phyloP scores from a whole-genome alignment of 805 yeast species.

The Metschnikowia reukaufii region DNA sequence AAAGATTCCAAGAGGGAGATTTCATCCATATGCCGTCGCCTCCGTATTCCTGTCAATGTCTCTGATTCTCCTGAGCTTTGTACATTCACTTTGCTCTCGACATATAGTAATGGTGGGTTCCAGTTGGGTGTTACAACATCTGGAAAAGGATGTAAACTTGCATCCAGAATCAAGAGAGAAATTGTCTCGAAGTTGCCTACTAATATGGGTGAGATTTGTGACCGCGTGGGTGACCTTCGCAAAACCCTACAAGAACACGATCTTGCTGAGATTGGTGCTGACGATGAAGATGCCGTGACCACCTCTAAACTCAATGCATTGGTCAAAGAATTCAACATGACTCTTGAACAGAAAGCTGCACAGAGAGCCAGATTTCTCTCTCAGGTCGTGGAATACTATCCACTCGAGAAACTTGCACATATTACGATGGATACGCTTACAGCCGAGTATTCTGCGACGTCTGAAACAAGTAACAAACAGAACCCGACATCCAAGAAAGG shows the following conservation, averaged over 20 bases:
- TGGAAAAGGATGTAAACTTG: conserved; percentile 87
- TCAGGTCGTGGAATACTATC: conserved; percentile 89
- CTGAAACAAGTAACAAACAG: neutral
- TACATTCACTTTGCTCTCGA: conserved; percentile 74
- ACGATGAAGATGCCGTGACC: conserved; percentile 71
- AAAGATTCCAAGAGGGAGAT: conserved; percentile 40
- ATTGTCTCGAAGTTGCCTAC: conserved; percentile 62
- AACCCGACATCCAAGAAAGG: conserved; percentile 40
- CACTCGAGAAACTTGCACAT: conserved; percentile 61
- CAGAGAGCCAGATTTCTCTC: conserved; percentile 81
- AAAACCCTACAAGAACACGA: conserved; percentile 55
- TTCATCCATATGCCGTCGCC: conserved; percentile 50
- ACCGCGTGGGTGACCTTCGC: conserved; percentile 68
- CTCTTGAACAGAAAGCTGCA: conserved; percentile 49
- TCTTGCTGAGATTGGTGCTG: conserved; percentile 46
- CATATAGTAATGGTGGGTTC: conserved; percentile 67
- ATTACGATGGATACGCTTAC: conserved; percentile 60
- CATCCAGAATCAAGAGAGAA: conserved; percentile 76
- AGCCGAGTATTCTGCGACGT: conserved; percentile 30
- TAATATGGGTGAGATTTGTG: conserved; percentile 68
- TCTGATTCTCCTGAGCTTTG: conserved; percentile 71
- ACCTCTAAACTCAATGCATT: conserved; percentile 58
- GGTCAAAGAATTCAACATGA: conserved; percentile 58
- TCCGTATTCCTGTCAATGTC: conserved; percentile 81
- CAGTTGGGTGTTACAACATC: conserved; percentile 82